Base-by-base conservation (phyloP, 2,329 filamentous ascomycete genomes). In the Pestalotiopsis sp. region DNA sequence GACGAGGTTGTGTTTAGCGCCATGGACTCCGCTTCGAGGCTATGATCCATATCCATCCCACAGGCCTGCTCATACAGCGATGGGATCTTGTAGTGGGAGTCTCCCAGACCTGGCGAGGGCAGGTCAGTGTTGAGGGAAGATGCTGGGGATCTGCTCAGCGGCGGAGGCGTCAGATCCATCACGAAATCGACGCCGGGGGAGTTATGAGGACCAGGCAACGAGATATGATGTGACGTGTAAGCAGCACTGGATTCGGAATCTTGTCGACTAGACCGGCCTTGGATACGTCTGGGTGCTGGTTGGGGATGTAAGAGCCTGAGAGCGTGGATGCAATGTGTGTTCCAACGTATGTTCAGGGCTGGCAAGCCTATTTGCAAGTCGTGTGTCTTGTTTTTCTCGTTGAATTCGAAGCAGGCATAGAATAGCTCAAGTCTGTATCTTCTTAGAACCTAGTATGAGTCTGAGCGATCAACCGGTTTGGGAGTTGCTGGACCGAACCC, bases 151-250 rank as follows among this genome's bases (percentile, higher is more conserved):
- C 79, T 79, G 69, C 80, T 83, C 68, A 85, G 79, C 60, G 83
- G 80, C 67, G 82, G 84, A 73, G 84, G 84, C 77, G 83, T 83
- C 72, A 83, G 79, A 77, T 85, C 84, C 84, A 87, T 87, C 78
- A 75, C 76, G 73, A 70, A 71, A 68, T 68, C 72, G 61, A 61
- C 45, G 36, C 41, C 17, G 45, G 27, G 17, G 57, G 60, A 38
- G 23, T 45, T 17, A 25, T 58, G 31, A 20, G 41, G 59, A 14
- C 13, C 23, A 59, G 57, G 41, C 31, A 27, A 45, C 52, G 27
- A 45, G 52, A 60, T 66, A 61, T 66, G 49, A 58, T 66, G 17
- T 66, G 39, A 64, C 49, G 49, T 64, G 49, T 45, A 23, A 52
- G 45, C 45, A 20, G 11, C 45, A 20, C 13, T 64, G 20, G 25